Conservation (phyloP, 768 basidiomycete genomes). For the Mycena leptocephala region DNA sequence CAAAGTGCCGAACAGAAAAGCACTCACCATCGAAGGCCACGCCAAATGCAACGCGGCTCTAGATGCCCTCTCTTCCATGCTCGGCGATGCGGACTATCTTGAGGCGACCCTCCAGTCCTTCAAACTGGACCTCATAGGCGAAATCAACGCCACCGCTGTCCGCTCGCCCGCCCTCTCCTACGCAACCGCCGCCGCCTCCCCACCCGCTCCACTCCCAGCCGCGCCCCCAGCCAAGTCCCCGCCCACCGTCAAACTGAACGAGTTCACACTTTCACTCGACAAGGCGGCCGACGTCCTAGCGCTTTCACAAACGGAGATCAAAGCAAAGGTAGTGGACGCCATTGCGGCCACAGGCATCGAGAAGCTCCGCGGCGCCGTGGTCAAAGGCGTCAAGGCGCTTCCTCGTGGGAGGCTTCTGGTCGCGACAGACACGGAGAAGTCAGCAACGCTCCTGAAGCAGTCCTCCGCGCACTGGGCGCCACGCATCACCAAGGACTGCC, state of each 20-base stretch:
- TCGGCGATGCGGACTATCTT: background rate
- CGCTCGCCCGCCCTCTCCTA: background rate
- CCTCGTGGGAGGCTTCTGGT: background rate
- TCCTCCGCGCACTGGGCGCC: background rate
- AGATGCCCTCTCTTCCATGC: background rate
- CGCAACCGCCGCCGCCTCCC: background rate
- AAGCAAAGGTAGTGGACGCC: background rate
- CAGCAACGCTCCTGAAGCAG: background rate
- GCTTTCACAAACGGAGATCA: background rate
- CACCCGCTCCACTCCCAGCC: background rate
- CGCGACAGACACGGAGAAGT: background rate
- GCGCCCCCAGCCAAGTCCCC: background rate
- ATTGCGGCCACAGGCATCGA: background rate
- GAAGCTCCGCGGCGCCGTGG: background rate
- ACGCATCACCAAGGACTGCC: background rate
- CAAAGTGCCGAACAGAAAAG: too few relatives aligned
- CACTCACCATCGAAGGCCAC: background rate
- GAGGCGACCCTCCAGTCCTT: background rate
- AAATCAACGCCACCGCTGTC: background rate
- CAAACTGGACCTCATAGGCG: background rate
- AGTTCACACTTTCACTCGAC: background rate
- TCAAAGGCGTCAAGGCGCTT: conserved; percentile 8
- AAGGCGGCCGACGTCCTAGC: background rate
- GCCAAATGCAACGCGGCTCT: background rate
- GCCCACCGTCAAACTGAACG: background rate